Evolutionary conservation across 768 basidiomycete genomes (phyloP), one percentile per base, ranked within the genome.

Genomic region (Lentinus brumalis): DNA sequence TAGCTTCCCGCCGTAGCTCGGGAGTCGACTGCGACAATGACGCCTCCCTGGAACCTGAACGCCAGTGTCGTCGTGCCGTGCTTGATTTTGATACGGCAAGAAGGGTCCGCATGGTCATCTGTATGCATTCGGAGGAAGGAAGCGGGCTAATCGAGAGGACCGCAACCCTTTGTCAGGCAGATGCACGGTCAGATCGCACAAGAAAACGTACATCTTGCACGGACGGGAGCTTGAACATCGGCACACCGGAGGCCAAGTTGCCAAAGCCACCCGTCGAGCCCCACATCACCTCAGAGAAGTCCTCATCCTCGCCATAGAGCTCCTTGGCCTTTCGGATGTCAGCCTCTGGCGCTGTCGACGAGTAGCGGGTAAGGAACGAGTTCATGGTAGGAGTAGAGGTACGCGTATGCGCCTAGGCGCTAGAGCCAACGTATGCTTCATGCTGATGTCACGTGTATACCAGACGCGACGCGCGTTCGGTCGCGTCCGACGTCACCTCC

Each of bases 1-100:
- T 99, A 98, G 78, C 88, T 94, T 73, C 97, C 97, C 35, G 96
- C 92, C 8, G 97, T 98, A 35, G 97, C 97, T 75, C 97, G 79
- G 39, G 96, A 98, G 74, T 99, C 97, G n/a, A 99, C 97, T 21
- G 94, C 93, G n/a, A 98, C 97, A 62, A 98, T 96, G 59, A 98
- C 94, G 56, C 97, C 97, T 21, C 97, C 97, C 72, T 92, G 80
- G 79, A 91, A 99, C 72, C 94, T 83, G 84, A 99, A 99, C 7
- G 97, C 97, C 44, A 99, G 83, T 2, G 97, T 98, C 10, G 97
- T 99, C 30, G 97, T 99, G 69, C 97, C 97, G 73, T 99, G 97
- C 73, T 94, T 90, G 66, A 99, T 96, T 81, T 98, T 98, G 77
- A 99, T 98, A 76, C 85, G 88, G 80, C 95, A 97, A 59, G 83